Evolutionary conservation across 2,329 filamentous ascomycete species (phyloP).

Genomic region (Aspergillus neoniger): DNA sequence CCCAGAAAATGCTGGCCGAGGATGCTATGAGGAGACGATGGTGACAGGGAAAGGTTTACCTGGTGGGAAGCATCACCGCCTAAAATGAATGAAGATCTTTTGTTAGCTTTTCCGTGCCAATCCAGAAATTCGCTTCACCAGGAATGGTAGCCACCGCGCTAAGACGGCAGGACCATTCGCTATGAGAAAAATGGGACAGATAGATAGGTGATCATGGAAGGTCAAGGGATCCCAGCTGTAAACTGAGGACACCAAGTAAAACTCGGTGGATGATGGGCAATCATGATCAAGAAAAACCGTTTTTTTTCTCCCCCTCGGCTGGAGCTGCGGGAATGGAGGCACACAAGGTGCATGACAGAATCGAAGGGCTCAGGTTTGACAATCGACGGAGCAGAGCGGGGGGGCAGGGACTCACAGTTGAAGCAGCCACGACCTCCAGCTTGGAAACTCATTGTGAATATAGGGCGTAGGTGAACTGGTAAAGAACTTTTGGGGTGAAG

Average conservation of each 20-base stretch:
- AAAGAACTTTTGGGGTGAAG: not conserved
- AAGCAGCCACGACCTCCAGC: conserved; percentile 57
- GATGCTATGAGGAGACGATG: not conserved
- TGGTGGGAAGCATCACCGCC: conserved; percentile 74
- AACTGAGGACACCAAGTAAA: not conserved
- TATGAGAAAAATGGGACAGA: not conserved
- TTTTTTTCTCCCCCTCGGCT: not conserved
- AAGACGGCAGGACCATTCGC: not conserved
- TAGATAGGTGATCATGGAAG: not conserved
- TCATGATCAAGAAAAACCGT: not conserved
- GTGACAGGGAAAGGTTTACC: conserved; percentile 54
- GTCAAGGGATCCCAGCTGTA: not conserved
- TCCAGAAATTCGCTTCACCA: not conserved
- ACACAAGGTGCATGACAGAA: conserved; percentile 6
- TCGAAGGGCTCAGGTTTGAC: not conserved
- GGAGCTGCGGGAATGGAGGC: not conserved
- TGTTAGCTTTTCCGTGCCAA: conserved; percentile 7
- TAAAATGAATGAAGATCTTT: conserved; percentile 36
- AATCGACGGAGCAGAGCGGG: conserved; percentile 5
- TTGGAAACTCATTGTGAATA: conserved; percentile 52
- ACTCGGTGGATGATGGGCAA: not conserved
- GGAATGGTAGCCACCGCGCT: no score
- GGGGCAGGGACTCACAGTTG: conserved; percentile 54
- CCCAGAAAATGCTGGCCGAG: not conserved
- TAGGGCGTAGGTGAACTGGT: conserved; percentile 12